phyloP scores from a whole-genome alignment of 345 rosid genomes.

The Syzygium aromaticum region DNA sequence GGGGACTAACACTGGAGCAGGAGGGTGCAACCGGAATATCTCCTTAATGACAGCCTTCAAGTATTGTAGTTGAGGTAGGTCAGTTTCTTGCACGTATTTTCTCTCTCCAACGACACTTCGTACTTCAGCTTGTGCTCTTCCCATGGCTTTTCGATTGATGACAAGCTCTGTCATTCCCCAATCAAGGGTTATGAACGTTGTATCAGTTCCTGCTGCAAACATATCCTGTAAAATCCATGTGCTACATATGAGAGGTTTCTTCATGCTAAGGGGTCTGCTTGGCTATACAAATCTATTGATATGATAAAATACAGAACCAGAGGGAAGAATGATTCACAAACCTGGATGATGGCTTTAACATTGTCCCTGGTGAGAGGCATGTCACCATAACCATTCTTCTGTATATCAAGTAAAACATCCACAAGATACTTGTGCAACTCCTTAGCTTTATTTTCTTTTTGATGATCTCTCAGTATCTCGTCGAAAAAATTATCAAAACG shows the following conservation, averaged over 20 bases:
- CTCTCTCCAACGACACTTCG: constrained; percentile 22
- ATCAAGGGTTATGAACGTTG: constrained; percentile 20
- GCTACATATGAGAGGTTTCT: neutral
- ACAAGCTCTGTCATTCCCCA: constrained; percentile 46
- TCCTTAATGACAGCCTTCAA: constrained; percentile 42
- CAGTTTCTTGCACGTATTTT: constrained; percentile 30
- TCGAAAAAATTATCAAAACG: constrained; percentile 27
- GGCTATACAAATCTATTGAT: neutral
- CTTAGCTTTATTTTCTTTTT: neutral
- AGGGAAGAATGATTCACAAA: constrained; percentile 1
- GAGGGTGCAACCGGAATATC: constrained; percentile 43
- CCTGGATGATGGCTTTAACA: constrained; percentile 39
- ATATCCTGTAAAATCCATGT: constrained; percentile 20
- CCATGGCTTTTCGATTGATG: constrained; percentile 22
- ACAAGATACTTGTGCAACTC: constrained; percentile 19
- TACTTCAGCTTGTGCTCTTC: constrained; percentile 37
- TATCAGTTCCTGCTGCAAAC: constrained; percentile 39
- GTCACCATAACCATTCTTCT: constrained; percentile 12
- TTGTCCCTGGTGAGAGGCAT: constrained; percentile 26
- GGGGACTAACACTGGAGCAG: constrained; percentile 48
- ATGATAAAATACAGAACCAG: neutral
- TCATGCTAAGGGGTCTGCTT: neutral
- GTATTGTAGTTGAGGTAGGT: constrained; percentile 29
- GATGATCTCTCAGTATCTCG: constrained; percentile 22
- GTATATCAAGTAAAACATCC: constrained; percentile 26